Evolutionary conservation across 345 rosid genomes (phyloP), one percentile per base, ranked within the genome.

Genomic region (Aethionema arabicum): DNA sequence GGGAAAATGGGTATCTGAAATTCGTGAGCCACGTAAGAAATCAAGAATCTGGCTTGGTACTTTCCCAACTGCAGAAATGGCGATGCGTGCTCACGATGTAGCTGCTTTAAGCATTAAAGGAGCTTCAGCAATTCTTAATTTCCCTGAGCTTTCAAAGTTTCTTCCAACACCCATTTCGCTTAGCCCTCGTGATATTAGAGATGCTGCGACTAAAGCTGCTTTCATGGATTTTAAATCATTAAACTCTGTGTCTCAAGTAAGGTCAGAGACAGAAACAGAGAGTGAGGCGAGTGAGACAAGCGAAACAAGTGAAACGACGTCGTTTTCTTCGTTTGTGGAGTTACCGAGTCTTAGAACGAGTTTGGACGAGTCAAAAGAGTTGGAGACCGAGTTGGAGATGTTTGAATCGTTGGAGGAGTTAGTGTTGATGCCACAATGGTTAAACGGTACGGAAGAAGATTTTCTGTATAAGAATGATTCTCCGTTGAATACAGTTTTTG

Each of bases 1-100:
- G 98, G 98, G 98, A 0, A 91, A 91, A 67, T 91, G 98, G 98
- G 98, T 91, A 14, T 91, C 98, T 9, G 98, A 91, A 85, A 91
- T 91, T 78, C 81, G 98, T 5, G 90, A 91, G 68, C 98, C 98
- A 21, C 66, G 96, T 45, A 91, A 91, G 78, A 91, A 91, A 73
- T 84, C 66, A 45, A 80, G 98, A 76, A 91, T 91, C 85, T 91
- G 98, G 98, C 85, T 91, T 1, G 98, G 98, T 3, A 91, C 98
- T 13, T 91, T 91, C 71, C 72, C 82, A 39, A 88, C 88, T 9
- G 80, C 98, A 0, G 92, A 91, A 75, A 91, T 91, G 98, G 98
- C 98, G 1, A 95, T 95, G 61, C 90, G 98, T 37, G 98, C 98
- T 2, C 98, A 91, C 32, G 98, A 91, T 81, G 98, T 91, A 32